Conservation (phyloP, 352 stramenopile species). For the Globisporangium recalcitrans region DNA sequence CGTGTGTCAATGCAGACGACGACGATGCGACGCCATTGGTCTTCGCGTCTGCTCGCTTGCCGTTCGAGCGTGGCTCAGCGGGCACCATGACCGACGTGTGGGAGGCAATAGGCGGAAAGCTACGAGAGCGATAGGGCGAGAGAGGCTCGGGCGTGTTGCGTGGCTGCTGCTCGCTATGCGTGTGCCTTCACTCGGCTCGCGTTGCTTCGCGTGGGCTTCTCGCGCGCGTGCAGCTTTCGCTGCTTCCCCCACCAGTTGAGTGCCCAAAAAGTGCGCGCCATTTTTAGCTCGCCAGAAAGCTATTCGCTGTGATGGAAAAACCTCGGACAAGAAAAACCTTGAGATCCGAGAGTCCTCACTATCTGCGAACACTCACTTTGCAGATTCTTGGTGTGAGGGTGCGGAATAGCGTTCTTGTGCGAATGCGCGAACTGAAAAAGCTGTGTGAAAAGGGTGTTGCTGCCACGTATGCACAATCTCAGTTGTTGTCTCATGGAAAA, state of each 20-base stretch:
- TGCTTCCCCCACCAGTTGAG: constrained; percentile 2
- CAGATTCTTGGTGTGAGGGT: not conserved
- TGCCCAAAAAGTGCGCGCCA: constrained; percentile 7
- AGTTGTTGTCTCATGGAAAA: too few species aligned
- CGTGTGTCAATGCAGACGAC: not conserved
- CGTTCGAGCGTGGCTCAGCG: not conserved
- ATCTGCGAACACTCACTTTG: too few species aligned
- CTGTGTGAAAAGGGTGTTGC: not conserved
- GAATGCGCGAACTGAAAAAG: not conserved
- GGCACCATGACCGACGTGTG: not conserved
- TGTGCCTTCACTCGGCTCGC: too few species aligned
- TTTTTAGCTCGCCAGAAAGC: constrained; percentile 5
- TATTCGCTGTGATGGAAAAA: too few species aligned
- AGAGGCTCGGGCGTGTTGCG: too few species aligned
- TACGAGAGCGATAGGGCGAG: too few species aligned
- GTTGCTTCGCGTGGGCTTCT: not conserved
- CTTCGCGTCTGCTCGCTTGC: too few species aligned
- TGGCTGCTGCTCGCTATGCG: too few species aligned
- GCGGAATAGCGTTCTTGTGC: not conserved
- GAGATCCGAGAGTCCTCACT: too few species aligned
- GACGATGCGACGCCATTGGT: not conserved
- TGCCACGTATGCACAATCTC: too few species aligned
- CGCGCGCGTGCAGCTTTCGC: not conserved
- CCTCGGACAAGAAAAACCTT: too few species aligned
- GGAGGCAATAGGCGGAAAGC: not conserved